Evolutionary conservation across 2,329 filamentous ascomycete genomes (phyloP).

Genomic region (Aureobasidium sp.): DNA sequence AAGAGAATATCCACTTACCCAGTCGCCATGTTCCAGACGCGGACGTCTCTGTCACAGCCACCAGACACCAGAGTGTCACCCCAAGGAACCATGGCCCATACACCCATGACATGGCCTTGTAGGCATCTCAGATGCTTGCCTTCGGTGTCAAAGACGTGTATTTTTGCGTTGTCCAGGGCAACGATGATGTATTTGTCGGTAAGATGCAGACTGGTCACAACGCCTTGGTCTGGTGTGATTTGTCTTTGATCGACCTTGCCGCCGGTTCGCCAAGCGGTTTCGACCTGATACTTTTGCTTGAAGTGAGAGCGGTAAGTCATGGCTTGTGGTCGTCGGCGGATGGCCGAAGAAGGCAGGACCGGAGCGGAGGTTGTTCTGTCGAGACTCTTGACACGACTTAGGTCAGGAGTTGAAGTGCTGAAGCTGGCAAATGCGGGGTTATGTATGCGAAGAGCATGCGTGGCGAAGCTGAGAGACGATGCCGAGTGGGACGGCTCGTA

Average conservation of each 20-base stretch:
- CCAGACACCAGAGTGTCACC: conserved; percentile 91
- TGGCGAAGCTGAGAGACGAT: conserved; percentile 9
- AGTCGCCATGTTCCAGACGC: conserved; percentile 92
- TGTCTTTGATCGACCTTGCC: conserved; percentile 77
- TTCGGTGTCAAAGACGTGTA: conserved; percentile 92
- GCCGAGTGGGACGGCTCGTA: conserved; percentile 18
- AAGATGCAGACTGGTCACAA: conserved; percentile 90
- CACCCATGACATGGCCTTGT: conserved; percentile 95
- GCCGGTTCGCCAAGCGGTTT: conserved; percentile 91
- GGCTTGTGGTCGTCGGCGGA: conserved; percentile 50
- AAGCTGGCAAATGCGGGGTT: conserved; percentile 22
- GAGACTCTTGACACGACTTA: conserved; percentile 47
- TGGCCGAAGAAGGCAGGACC: conserved; percentile 27
- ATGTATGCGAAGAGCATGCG: conserved; percentile 6
- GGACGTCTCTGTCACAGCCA: conserved; percentile 91
- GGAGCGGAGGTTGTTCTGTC: conserved; percentile 40
- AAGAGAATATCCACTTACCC: conserved; percentile 54
- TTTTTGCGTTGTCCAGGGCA: conserved; percentile 94
- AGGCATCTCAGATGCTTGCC: conserved; percentile 83
- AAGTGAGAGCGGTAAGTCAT: conserved; percentile 94
- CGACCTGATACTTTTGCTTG: conserved; percentile 94
- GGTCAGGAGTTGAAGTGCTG: conserved; percentile 41
- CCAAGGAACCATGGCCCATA: conserved; percentile 99
- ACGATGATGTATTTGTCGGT: conserved; percentile 97
- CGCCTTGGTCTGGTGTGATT: conserved; percentile 92